These are phyloP conservation scores for Scedosporium dehoogii DNA, from an alignment of 2,329 filamentous ascomycete species.

Conservation along the genomic window DNA sequence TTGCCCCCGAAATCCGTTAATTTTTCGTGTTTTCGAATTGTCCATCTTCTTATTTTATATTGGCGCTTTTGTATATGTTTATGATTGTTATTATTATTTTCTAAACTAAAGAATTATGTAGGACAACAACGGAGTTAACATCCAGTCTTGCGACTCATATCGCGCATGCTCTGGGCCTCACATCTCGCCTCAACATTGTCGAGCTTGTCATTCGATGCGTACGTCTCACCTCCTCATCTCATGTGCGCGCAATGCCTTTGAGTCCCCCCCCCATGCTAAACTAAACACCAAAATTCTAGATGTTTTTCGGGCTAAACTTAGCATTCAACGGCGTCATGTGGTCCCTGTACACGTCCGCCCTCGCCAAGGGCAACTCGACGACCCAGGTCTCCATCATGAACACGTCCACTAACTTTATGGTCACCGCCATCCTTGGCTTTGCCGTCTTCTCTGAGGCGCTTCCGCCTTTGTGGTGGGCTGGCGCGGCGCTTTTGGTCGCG, in stretches of 20 bases:
- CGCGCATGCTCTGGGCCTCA: conserved; percentile 33
- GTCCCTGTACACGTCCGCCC: conserved; percentile 69
- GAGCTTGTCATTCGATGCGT: conserved; percentile 41
- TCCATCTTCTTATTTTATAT: too few relatives aligned
- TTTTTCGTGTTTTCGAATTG: too few relatives aligned
- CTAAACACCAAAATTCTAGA: conserved; percentile 27
- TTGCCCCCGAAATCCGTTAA: background rate
- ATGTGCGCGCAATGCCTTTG: background rate
- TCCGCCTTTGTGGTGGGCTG: conserved; percentile 67
- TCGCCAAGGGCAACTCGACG: conserved; percentile 64
- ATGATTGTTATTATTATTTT: too few relatives aligned
- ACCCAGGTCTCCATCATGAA: conserved; percentile 76
- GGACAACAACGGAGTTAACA: conserved; percentile 48
- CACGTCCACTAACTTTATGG: conserved; percentile 71
- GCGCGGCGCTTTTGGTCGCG: conserved; percentile 60
- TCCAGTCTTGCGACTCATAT: conserved; percentile 34
- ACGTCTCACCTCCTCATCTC: conserved; percentile 16
- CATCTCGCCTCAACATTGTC: conserved; percentile 28
- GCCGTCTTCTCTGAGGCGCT: conserved; percentile 62
- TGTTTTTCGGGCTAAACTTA: conserved; percentile 67
- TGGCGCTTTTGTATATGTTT: too few relatives aligned
- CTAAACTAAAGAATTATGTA: conserved; percentile 14
- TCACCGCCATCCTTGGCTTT: conserved; percentile 63
- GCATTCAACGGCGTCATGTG: conserved; percentile 74
- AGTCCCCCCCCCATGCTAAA: background rate